Base-by-base conservation (phyloP, 1,139 yeast species). In the Diutina scorzettiae region DNA sequence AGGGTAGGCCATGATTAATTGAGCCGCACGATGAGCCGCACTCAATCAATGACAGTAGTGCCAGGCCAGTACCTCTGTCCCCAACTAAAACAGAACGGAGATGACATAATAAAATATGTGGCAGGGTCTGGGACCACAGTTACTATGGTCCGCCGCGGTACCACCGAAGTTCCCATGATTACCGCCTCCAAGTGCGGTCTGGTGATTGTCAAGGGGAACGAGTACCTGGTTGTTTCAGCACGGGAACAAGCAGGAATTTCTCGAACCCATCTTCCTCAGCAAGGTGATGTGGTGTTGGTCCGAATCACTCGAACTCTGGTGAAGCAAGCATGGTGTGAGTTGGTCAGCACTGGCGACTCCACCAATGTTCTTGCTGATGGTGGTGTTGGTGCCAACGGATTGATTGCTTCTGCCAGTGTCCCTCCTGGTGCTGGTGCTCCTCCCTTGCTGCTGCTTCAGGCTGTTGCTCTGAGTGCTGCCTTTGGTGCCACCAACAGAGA, bases 241-340 rank as follows among this genome's bases (percentile, higher is more conserved):
- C 28, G 39, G 14, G 39, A 24, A 14, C 29, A 34, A 16, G 14
- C 16, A 1, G 20, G 39, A 4, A 23, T 24, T 16, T 52, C 55
- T 11, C 55, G 78, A 17, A 76, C 72, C 43, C 72, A 71, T 45
- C 65, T 91, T 44, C 97, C 98, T 3, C 76, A 77, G 48, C 96
- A 86, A 49, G 83, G 85, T 37, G 96, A 89, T 56, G 60, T 81
- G 12, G 96, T 93, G 2, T 64, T 91, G 20, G 87, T 86, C 0
- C 69, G 78, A 43, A 83, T 91, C 23, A 78, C 81, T 16, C 73
- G 80, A 50, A 71, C 91, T 40, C 69, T 73, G 16, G 63, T 71
- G 20, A 76, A 73, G 47, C 93, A 89, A 58, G 95, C 93, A 3
- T 73, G 70, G 54, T 81, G 87, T 42, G 96, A 87, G 53, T 84